Evolutionary conservation across 2,329 filamentous ascomycete species (phyloP).

Genomic region (Aspergillus luchuensis): DNA sequence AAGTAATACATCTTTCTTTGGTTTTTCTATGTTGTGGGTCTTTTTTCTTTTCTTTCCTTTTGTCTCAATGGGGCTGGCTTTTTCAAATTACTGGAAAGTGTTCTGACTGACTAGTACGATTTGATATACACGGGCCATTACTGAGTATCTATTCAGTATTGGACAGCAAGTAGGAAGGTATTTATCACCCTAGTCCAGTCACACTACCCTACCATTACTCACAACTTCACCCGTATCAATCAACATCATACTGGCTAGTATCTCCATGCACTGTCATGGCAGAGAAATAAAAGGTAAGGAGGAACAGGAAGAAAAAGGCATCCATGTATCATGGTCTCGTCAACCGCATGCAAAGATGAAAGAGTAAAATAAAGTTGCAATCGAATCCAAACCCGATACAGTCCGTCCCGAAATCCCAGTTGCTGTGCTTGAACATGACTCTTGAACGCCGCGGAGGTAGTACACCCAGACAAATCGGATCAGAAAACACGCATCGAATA

Average conservation of each 20-base stretch:
- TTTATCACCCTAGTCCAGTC: too few relatives aligned
- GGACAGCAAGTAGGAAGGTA: too few relatives aligned
- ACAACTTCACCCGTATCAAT: constrained; percentile 12
- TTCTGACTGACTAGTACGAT: too few relatives aligned
- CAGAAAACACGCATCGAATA: constrained; percentile 8
- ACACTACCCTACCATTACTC: not conserved
- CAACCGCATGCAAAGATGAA: constrained; percentile 11
- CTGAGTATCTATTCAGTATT: too few relatives aligned
- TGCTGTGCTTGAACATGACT: constrained; percentile 2
- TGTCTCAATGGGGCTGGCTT: too few relatives aligned
- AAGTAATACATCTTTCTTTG: not conserved
- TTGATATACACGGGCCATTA: too few relatives aligned
- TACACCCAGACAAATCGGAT: constrained; percentile 8
- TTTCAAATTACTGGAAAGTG: too few relatives aligned
- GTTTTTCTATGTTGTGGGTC: not conserved
- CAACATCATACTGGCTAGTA: constrained; percentile 5
- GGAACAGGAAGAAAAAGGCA: constrained; percentile 14
- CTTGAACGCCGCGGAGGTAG: constrained; percentile 15
- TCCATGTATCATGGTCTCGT: constrained; percentile 27
- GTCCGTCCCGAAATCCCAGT: constrained; percentile 6
- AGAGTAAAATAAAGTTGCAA: constrained; percentile 3
- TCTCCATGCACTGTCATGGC: constrained; percentile 11
- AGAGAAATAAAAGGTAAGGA: constrained; percentile 6
- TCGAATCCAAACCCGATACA: constrained; percentile 1
- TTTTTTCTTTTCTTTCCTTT: not conserved